These are phyloP conservation scores for Suillus americanus DNA, from an alignment of 768 basidiomycete species.

Conservation along the genomic window DNA sequence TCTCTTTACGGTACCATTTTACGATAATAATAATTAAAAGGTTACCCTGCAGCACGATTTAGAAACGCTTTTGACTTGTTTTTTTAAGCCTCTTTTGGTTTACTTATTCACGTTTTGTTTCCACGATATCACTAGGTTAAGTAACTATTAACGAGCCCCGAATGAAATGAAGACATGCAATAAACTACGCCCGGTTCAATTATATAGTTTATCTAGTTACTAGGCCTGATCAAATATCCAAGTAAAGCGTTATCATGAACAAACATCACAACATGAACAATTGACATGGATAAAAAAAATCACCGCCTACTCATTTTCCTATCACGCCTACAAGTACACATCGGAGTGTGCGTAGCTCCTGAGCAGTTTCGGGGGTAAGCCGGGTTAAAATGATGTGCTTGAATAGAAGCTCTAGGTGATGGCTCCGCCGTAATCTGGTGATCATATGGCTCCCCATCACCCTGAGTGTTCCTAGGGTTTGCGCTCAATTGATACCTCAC, in stretches of 20 bases:
- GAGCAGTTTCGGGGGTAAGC: conserved; percentile 1
- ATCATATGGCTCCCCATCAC: conserved; percentile 1
- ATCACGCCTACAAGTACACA: not conserved
- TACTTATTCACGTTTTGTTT: not conserved
- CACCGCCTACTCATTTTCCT: conserved; percentile 1
- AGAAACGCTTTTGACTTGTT: not conserved
- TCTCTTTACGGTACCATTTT: not conserved
- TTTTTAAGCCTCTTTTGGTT: not conserved
- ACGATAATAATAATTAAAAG: not conserved
- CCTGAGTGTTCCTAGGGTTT: not conserved
- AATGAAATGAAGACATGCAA: conserved; percentile 4
- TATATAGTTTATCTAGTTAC: conserved; percentile 4
- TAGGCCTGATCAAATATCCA: not conserved
- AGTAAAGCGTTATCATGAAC: not conserved
- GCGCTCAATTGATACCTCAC: conserved; percentile 28
- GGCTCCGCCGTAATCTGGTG: conserved; percentile 1
- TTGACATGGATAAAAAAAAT: conserved; percentile 2
- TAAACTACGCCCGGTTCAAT: conserved; percentile 2
- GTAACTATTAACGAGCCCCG: conserved; percentile 1
- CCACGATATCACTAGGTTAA: conserved; percentile 3
- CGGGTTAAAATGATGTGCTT: conserved; percentile 3
- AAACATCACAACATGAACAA: not conserved
- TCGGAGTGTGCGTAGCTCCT: not conserved
- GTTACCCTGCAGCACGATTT: not conserved
- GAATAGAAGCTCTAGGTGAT: not conserved